Base-by-base conservation (phyloP, 2,329 filamentous ascomycete species). In the Sclerotinia nivalis region DNA sequence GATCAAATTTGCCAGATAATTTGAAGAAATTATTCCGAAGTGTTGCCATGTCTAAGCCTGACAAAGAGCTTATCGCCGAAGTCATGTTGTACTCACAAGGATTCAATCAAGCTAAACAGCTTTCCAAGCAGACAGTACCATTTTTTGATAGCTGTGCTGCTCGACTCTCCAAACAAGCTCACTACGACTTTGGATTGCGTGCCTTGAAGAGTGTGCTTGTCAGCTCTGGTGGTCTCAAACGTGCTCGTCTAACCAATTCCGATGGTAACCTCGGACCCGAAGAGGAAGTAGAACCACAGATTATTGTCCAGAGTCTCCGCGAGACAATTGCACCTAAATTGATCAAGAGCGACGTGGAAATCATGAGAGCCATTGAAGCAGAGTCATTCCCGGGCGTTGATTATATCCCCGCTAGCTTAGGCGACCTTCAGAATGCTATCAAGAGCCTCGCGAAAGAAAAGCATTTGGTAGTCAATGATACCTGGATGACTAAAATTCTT, bases 81-180 rank as follows among this genome's bases (percentile, higher is more conserved):
- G 96, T 99, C 77, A 99, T 99, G 96, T 88, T 99, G 49, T 99
- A 97, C 85, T 99, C 96, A 0, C 96, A 99, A 81, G 96, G 96
- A 78, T 99, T 99, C 85, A 96, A 93, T 77, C 93, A 97, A 80
- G 96, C 96, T 49, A 99, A 98, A 82, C 85, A 90, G 71, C 85
- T 99, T 7, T 97, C 96, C 1, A 96, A 95, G 79, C 93, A 98
- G 76, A 96, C 95, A 0, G 96, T 99, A 34, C 96, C 96, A 0
- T 99, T 99, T 86, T 99, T 99, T 81, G 96, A 99, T 78, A 89
- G 91, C 77, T 99, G 96, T 79, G 85, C 92, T 10, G 85, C 84
- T 34, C 87, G 86, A 71, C 83, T 99, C 40, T 97, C 95, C 1
- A 97, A 97, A 79, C 96, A 99, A 81, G 94, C 96, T 1, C 96